Evolutionary conservation across 352 stramenopile genomes (phyloP).

Genomic region (Vaucheria bursata): DNA sequence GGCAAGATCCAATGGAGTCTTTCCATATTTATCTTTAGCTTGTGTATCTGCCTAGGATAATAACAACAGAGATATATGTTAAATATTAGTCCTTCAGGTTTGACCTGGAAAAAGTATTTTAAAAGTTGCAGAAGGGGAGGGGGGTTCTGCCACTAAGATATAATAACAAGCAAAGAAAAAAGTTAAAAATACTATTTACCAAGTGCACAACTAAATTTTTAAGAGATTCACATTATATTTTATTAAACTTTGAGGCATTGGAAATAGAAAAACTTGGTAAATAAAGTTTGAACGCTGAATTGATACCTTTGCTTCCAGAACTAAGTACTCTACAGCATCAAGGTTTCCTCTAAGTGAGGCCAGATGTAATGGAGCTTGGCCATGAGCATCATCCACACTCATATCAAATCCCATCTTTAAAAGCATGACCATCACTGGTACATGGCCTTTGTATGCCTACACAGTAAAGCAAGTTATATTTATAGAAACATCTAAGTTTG

Average conservation of each 20-base stretch:
- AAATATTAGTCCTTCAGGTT: slow-evolving; percentile 5
- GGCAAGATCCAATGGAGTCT: slow-evolving; percentile 63
- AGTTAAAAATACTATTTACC: too few relatives aligned
- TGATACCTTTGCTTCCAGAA: slow-evolving; percentile 46
- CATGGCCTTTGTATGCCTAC: slow-evolving; percentile 18
- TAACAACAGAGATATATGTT: background rate
- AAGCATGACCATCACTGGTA: slow-evolving; percentile 32
- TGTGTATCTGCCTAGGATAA: slow-evolving; percentile 18
- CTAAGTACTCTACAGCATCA: slow-evolving; percentile 57
- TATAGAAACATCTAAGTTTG: too few relatives aligned
- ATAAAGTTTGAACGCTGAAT: too few relatives aligned
- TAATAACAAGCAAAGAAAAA: background rate
- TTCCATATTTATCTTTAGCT: slow-evolving; percentile 61
- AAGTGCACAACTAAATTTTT: too few relatives aligned
- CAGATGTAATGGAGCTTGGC: slow-evolving; percentile 69
- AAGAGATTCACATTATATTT: too few relatives aligned
- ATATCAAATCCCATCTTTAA: slow-evolving; percentile 50
- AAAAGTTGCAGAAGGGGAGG: background rate
- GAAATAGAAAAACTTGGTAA: too few relatives aligned
- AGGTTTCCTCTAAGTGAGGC: slow-evolving; percentile 62
- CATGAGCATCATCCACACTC: slow-evolving; percentile 59
- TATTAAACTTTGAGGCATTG: too few relatives aligned
- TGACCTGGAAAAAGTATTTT: background rate
- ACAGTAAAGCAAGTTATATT: too few relatives aligned
- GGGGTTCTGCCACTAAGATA: background rate